These are phyloP conservation scores for Forsythia suspensa DNA, from an alignment of 257 asterid genomes.

Conservation along the genomic window DNA sequence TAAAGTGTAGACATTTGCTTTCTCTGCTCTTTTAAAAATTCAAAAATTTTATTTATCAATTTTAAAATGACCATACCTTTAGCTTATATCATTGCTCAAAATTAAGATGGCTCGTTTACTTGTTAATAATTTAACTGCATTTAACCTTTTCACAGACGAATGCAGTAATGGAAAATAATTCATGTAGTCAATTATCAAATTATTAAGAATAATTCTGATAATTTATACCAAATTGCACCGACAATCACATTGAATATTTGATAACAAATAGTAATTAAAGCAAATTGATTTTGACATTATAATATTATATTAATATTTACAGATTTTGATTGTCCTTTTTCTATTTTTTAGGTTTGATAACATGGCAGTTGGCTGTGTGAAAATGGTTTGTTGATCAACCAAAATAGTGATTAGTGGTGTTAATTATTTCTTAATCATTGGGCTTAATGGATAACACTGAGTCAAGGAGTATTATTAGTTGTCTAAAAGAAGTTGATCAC, in stretches of 20 bases:
- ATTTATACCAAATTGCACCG: not conserved
- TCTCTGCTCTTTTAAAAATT: constrained; percentile 21
- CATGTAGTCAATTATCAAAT: too few species aligned
- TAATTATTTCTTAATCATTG: not conserved
- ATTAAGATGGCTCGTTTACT: too few species aligned
- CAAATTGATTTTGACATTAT: not conserved
- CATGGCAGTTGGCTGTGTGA: not conserved
- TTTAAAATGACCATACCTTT: too few species aligned
- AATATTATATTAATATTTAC: not conserved
- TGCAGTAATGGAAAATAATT: too few species aligned
- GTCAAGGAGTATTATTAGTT: too few species aligned
- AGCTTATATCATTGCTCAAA: too few species aligned
- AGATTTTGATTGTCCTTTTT: not conserved
- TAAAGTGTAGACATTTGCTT: constrained; percentile 12
- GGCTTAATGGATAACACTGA: not conserved
- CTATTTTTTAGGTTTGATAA: not conserved
- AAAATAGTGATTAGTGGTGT: not conserved
- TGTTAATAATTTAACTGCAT: too few species aligned
- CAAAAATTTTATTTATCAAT: not conserved
- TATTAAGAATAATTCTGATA: too few species aligned
- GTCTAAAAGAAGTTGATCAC: too few species aligned
- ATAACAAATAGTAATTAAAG: not conserved
- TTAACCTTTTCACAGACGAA: too few species aligned
- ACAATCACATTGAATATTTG: not conserved
- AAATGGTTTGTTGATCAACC: not conserved